Evolutionary conservation across 176 grass and related monocot genomes (phyloP), one percentile per base, ranked within the genome.

Genomic region (Oryza meyeriana): DNA sequence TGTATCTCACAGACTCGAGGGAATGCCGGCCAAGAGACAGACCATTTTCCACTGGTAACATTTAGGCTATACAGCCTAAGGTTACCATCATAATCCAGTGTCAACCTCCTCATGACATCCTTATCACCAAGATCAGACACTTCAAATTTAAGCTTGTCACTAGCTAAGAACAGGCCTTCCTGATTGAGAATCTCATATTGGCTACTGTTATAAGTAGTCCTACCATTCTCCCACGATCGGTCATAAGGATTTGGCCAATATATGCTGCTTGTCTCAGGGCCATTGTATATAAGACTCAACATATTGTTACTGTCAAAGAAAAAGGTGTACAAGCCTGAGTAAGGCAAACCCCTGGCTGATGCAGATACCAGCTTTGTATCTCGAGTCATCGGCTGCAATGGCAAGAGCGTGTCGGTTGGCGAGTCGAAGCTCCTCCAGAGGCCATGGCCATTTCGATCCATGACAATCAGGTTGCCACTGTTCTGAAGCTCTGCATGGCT

Each of bases 1-100:
- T 93, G 94, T 47, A 97, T 75, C 0, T 87, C 2, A 3, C 90
- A 91, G 5, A 35, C 2, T n/a, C 24, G 61, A 2, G 2, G 10
- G 55, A 97, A 58, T 25, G 77, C 83, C 63, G 85, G 10, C 94
- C 94, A 93, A 48, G 94, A 79, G 17, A 93, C 17, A 0, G 12
- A 83, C 91, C 88, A 97, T 12, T 3, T 45, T 3, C 81, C 63
- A 16, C 8, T 58, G 34, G 45, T 71, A 1, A 27, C 2, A 12
- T 77, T 40, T 25, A 93, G 80, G 44, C 90, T 97, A 45, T 91
- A 87, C 16, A 90, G 12, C 14, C 93, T 63, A 13, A 90, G 93
- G 66, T 89, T 90, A 0, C 90, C 93, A 10, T 96, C 90, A 3
- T 89, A 89, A 35, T 45, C 42, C 2, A 45, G 12, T 45, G 42